phyloP scores from a whole-genome alignment of 768 basidiomycete genomes.

The Collybia nuda region DNA sequence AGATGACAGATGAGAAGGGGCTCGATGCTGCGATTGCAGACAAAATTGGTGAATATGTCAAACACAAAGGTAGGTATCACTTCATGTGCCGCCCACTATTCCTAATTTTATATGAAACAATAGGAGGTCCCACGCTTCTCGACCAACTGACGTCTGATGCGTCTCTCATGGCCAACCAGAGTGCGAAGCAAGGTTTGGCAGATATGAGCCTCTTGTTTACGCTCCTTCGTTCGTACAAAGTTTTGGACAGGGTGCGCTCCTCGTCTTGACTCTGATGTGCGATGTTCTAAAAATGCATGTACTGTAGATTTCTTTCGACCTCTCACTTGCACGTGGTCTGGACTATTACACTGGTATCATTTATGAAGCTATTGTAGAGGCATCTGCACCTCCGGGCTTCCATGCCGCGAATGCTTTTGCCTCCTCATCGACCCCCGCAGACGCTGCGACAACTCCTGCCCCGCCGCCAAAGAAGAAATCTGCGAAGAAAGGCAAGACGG shows the following conservation, averaged over 20 bases:
- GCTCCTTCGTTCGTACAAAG: constrained; percentile 77
- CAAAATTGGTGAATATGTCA: constrained; percentile 96
- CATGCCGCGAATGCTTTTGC: constrained; percentile 50
- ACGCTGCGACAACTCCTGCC: constrained; percentile 27
- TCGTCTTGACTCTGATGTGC: not conserved
- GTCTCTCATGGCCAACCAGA: constrained; percentile 63
- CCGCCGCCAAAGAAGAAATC: constrained; percentile 27
- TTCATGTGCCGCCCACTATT: not conserved
- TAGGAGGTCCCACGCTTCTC: constrained; percentile 80
- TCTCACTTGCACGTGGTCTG: constrained; percentile 94
- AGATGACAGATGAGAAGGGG: constrained; percentile 97
- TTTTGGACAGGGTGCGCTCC: constrained; percentile 68
- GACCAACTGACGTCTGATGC: constrained; percentile 65
- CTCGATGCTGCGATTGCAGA: constrained; percentile 80
- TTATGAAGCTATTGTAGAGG: constrained; percentile 93
- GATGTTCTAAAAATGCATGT: not conserved
- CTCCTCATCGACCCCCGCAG: constrained; percentile 31
- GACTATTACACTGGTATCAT: constrained; percentile 99
- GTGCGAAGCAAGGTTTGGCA: constrained; percentile 76
- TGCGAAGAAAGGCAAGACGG: constrained; percentile 44
- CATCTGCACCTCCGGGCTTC: constrained; percentile 89
- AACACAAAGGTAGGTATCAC: constrained; percentile 73
- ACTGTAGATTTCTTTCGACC: constrained; percentile 86
- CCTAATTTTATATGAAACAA: not conserved
- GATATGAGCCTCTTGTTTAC: constrained; percentile 88